These are phyloP conservation scores for Diaporthe australafricana DNA, from an alignment of 2,329 filamentous ascomycete genomes.

Conservation along the genomic window DNA sequence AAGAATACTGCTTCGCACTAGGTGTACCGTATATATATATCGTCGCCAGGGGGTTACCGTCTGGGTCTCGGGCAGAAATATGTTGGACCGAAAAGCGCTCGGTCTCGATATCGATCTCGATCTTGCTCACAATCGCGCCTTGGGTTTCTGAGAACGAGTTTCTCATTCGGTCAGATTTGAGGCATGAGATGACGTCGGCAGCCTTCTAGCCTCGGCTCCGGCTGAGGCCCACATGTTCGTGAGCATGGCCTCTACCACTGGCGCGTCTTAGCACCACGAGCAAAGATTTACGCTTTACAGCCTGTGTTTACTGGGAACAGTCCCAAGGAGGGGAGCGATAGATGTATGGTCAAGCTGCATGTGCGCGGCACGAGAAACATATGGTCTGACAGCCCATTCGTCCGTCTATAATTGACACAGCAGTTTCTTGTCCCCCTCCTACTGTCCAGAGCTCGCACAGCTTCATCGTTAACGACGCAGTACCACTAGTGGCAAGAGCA, in stretches of 20 bases:
- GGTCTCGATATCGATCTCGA: background rate
- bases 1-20: background rate
- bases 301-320: background rate
- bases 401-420: too few species aligned
- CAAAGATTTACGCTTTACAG: background rate
- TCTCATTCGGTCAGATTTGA: background rate
- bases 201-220: constrained; percentile 7
- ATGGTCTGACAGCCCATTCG: too few species aligned
- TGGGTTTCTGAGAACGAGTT: background rate
- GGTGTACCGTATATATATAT: background rate
- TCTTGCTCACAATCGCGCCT: background rate
- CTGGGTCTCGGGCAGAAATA: background rate
- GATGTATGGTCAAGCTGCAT: background rate
- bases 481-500: background rate
- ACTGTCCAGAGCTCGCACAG: too few species aligned
- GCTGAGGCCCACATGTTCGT: constrained; percentile 4
- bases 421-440: too few species aligned
- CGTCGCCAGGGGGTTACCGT: background rate
- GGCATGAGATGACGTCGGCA: constrained; percentile 15
- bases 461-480: background rate
- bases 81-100: background rate
- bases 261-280: background rate
- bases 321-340: too few species aligned
- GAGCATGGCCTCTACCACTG: background rate
- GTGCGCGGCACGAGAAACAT: background rate